Conservation (phyloP, 805 yeast genomes). For the Zygotorulaspora chibaensis region DNA sequence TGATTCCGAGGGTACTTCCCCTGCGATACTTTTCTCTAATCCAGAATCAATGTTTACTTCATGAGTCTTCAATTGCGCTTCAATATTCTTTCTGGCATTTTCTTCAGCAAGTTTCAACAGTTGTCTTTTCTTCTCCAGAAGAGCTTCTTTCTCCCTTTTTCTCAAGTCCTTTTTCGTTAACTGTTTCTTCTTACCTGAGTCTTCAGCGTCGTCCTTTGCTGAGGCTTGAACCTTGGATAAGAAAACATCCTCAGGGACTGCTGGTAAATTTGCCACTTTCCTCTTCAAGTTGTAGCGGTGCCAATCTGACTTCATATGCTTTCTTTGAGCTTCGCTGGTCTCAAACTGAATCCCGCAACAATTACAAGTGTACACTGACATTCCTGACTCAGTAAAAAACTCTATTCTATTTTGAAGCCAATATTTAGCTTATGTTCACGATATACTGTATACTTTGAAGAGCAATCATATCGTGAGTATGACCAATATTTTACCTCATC, state of each 20-base stretch:
- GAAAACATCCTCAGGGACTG: slow-evolving; percentile 61
- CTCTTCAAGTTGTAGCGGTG: slow-evolving; percentile 94
- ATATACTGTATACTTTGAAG: too few relatives aligned
- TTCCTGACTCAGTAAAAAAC: not conserved
- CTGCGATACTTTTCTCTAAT: slow-evolving; percentile 6
- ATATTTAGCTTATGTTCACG: not conserved
- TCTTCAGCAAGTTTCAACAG: slow-evolving; percentile 40
- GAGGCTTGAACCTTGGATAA: slow-evolving; percentile 57
- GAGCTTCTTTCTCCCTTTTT: slow-evolving; percentile 41
- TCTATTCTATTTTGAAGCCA: not conserved
- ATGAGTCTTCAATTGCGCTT: slow-evolving; percentile 6
- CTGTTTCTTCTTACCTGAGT: slow-evolving; percentile 26
- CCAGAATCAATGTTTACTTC: slow-evolving; percentile 3
- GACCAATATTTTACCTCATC: not conserved
- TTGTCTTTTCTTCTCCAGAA: slow-evolving; percentile 40
- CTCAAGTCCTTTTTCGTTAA: slow-evolving; percentile 41
- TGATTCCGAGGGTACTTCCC: slow-evolving; percentile 4
- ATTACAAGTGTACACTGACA: slow-evolving; percentile 63
- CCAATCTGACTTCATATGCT: slow-evolving; percentile 97
- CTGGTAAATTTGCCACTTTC: slow-evolving; percentile 82
- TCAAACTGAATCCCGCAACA: slow-evolving; percentile 80
- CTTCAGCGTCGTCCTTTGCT: slow-evolving; percentile 17
- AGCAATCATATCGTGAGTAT: too few relatives aligned
- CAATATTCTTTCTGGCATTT: slow-evolving; percentile 35
- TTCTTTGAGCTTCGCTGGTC: slow-evolving; percentile 71